Percentiles rank a stretch among this genome's conserved stretches.
Evolutionary conservation across 352 stramenopile genomes (phyloP).

Genomic region (Globisporangium paroecandrum): DNA sequence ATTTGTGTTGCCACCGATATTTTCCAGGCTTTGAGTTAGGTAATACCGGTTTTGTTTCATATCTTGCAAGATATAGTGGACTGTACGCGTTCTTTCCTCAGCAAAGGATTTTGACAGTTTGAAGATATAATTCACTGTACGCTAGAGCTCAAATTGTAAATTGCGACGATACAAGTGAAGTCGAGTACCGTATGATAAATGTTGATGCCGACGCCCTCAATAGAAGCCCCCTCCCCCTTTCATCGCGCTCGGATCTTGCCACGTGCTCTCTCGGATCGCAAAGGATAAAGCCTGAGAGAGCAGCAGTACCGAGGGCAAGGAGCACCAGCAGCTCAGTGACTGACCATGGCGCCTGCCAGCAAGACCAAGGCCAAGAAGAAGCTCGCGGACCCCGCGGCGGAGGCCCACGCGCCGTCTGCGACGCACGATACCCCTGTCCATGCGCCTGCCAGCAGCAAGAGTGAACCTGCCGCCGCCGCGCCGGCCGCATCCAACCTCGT

Average conservation of each 20-base stretch:
- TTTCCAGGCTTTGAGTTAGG: no score
- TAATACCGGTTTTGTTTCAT: no score
- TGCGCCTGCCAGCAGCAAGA: conserved; percentile 3
- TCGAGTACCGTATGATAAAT: no score
- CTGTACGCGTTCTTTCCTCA: no score
- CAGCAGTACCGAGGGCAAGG: not conserved
- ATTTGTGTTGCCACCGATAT: not conserved
- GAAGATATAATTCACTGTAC: no score
- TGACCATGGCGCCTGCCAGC: conserved; percentile 34
- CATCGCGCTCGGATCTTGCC: conserved; percentile 6
- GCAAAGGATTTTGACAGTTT: no score
- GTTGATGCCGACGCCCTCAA: not conserved
- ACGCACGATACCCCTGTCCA: not conserved
- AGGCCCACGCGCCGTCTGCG: conserved; percentile 18
- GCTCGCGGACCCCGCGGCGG: conserved; percentile 18
- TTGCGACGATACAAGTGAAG: no score
- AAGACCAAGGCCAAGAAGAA: conserved; percentile 54
- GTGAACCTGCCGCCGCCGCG: not conserved
- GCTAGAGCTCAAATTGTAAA: no score
- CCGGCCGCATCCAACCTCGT: conserved; percentile 25
- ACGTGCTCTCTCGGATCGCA: conserved; percentile 13
- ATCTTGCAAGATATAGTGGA: no score
- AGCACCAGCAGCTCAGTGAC: conserved; percentile 2
- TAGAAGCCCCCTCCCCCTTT: not conserved
- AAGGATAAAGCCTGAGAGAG: conserved; percentile 5